phyloP scores from a whole-genome alignment of 2,329 filamentous ascomycete species.

The Cladosporium velox region DNA sequence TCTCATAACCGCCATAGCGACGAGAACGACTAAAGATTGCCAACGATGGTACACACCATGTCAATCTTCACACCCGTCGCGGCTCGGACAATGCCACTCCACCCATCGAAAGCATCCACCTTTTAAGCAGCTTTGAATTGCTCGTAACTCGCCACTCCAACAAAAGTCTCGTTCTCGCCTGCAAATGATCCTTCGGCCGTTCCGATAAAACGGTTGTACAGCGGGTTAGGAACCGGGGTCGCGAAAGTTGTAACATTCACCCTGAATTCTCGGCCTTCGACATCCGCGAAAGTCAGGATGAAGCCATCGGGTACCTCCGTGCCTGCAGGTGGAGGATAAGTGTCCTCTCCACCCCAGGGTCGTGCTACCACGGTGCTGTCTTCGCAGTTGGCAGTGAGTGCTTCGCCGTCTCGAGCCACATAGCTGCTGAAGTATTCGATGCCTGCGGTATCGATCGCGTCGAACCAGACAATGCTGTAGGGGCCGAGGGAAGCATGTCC shows the following conservation, averaged over 20 bases:
- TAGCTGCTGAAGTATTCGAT: constrained; percentile 11
- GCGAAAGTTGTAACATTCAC: constrained; percentile 13
- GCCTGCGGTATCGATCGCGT: constrained; percentile 22
- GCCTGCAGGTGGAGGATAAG: constrained; percentile 10
- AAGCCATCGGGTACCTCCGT: constrained; percentile 10
- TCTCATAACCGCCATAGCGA: not conserved
- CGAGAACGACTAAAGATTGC: not conserved
- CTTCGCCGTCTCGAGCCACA: constrained; percentile 13
- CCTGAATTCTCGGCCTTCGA: constrained; percentile 17
- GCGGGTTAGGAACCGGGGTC: not conserved
- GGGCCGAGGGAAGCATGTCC: constrained; percentile 47
- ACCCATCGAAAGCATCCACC: not conserved
- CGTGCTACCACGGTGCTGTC: constrained; percentile 5
- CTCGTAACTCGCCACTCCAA: not conserved
- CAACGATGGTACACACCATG: not conserved
- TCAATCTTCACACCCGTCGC: not conserved
- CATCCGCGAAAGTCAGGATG: constrained; percentile 14
- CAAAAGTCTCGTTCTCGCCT: not conserved
- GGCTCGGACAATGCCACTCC: not conserved
- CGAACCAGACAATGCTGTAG: constrained; percentile 51
- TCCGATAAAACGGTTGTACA: not conserved
- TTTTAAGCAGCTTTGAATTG: not conserved
- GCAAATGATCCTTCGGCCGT: not conserved
- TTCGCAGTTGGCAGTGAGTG: constrained; percentile 3
- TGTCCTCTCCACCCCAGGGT: constrained; percentile 14